phyloP scores from a whole-genome alignment of 345 rosid species.

The Eutrema japonicum region DNA sequence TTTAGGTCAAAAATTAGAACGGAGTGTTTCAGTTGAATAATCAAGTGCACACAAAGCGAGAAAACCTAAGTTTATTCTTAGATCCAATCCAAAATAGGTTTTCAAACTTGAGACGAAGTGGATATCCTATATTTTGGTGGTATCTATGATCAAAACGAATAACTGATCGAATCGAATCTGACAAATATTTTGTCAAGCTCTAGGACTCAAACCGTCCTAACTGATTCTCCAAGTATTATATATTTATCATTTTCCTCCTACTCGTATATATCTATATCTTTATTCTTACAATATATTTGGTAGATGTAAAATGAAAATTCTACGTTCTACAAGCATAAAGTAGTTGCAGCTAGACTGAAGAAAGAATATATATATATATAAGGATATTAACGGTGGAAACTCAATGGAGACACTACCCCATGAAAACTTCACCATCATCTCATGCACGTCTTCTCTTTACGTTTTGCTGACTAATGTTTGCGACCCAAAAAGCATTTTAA shows the following conservation, averaged over 20 bases:
- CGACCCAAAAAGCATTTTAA: conserved; percentile 32
- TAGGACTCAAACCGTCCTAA: conserved; percentile 3
- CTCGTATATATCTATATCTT: not conserved
- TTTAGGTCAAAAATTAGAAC: not conserved
- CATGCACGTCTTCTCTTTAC: conserved; percentile 44
- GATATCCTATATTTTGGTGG: too few species aligned
- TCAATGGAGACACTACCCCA: conserved; percentile 38
- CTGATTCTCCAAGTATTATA: not conserved
- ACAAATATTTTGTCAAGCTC: too few species aligned
- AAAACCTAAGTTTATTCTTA: not conserved
- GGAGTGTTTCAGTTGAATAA: not conserved
- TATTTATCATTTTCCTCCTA: not conserved
- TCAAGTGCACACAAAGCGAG: conserved; percentile 4
- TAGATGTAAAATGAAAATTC: not conserved
- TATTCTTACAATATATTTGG: not conserved
- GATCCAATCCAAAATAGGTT: not conserved
- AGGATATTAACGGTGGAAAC: conserved; percentile 15
- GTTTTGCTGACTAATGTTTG: conserved; percentile 35
- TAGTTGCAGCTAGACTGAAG: not conserved
- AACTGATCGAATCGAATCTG: too few species aligned
- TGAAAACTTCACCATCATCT: conserved; percentile 41
- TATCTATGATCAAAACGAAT: too few species aligned
- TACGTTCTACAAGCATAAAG: not conserved
- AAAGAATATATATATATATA: not conserved
- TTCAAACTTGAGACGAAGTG: not conserved